These are phyloP conservation scores for Anisodus tanguticus DNA, from an alignment of 257 asterid species.

Conservation along the genomic window DNA sequence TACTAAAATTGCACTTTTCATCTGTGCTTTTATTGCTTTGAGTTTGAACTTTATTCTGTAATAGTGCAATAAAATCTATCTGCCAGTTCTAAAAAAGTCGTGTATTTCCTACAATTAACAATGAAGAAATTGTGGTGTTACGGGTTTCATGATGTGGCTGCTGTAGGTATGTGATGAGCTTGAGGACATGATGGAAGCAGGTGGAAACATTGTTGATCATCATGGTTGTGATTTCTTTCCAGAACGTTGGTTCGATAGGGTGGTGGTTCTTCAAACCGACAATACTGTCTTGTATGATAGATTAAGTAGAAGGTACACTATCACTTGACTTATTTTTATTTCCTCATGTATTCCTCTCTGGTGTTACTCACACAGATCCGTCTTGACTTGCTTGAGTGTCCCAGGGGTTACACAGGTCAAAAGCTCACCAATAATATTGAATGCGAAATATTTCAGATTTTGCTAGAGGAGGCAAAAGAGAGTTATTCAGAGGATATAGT, in stretches of 20 bases:
- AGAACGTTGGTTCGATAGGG: slow-evolving; percentile 87
- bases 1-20: background rate
- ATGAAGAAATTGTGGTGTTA: slow-evolving; percentile 5
- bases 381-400: background rate
- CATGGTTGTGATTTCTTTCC: slow-evolving; percentile 98
- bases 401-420: slow-evolving; percentile 81
- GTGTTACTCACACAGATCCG: slow-evolving; percentile 7
- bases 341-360: background rate
- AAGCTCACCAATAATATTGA: slow-evolving; percentile 86
- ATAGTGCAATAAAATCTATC: background rate
- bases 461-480: slow-evolving; percentile 88
- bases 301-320: slow-evolving; percentile 59
- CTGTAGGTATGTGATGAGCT: slow-evolving; percentile 89
- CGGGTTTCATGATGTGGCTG: background rate
- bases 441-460: slow-evolving; percentile 87
- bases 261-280: slow-evolving; percentile 84
- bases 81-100: background rate
- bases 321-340: background rate
- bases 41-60: background rate
- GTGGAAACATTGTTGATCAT: slow-evolving; percentile 95
- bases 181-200: slow-evolving; percentile 88
- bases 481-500: slow-evolving; percentile 80
- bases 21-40: background rate
- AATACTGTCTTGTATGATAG: slow-evolving; percentile 79
- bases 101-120: background rate